Evolutionary conservation across 192 early-diverging fungal genomes (phyloP).

Genomic region (Coemansia sp.): DNA sequence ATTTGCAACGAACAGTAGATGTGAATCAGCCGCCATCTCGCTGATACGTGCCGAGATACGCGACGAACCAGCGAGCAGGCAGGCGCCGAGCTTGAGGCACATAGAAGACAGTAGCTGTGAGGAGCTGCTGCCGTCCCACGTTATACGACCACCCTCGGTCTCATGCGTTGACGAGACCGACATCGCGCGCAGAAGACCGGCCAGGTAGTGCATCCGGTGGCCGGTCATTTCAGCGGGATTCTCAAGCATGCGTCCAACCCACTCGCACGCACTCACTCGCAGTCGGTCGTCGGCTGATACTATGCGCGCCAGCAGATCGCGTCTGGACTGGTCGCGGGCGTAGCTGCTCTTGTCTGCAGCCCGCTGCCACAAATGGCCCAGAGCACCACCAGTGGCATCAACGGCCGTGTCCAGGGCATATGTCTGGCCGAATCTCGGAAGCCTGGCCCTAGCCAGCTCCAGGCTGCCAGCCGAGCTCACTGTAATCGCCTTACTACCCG

Average conservation of each 20-base stretch:
- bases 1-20: slow-evolving; percentile 19
- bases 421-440: slow-evolving; percentile 7
- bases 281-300: slow-evolving; percentile 18
- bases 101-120: neutral
- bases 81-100: slow-evolving; percentile 15
- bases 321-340: neutral
- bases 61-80: slow-evolving; percentile 1
- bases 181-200: slow-evolving; percentile 19
- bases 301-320: slow-evolving; percentile 26
- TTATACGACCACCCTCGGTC: neutral
- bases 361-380: slow-evolving; percentile 16
- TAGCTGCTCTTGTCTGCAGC: neutral
- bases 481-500: neutral
- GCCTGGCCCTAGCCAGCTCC: slow-evolving; percentile 6
- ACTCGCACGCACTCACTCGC: slow-evolving; percentile 16
- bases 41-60: neutral
- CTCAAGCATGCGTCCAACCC: slow-evolving; percentile 8
- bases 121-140: slow-evolving; percentile 22
- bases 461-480: neutral
- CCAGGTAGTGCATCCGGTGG: neutral
- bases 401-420: slow-evolving; percentile 5
- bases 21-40: neutral
- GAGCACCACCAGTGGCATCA: neutral
- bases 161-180: neutral
- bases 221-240: neutral